These are phyloP conservation scores for Chrysanthemum makinoi DNA, from an alignment of 129 eudicot species.

Conservation along the genomic window DNA sequence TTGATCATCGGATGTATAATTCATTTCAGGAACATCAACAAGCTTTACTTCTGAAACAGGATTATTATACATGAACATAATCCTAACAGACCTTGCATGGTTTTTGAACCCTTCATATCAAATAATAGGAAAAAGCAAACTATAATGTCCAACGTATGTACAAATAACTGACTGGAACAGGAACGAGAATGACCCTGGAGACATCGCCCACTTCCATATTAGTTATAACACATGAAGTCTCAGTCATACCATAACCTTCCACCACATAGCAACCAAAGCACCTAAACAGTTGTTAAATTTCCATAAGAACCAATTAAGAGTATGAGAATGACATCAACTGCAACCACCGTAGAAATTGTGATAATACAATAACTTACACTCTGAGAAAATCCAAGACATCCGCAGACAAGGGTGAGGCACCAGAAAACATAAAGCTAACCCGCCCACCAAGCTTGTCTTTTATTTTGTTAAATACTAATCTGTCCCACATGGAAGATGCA, in stretches of 20 bases:
- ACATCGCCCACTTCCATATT: slow-evolving; percentile 48
- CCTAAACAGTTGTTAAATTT: slow-evolving; percentile 36
- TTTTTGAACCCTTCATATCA: background rate
- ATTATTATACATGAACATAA: background rate
- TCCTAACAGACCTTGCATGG: background rate
- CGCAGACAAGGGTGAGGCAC: slow-evolving; percentile 85
- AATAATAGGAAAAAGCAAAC: background rate
- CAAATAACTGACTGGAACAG: slow-evolving; percentile 62
- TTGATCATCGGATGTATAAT: slow-evolving; percentile 73
- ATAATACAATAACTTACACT: slow-evolving; percentile 52
- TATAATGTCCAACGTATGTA: background rate
- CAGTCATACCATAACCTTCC: slow-evolving; percentile 94
- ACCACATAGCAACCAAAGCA: slow-evolving; percentile 71
- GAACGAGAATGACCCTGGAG: slow-evolving; percentile 67
- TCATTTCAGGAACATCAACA: slow-evolving; percentile 94
- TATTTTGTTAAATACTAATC: slow-evolving; percentile 74
- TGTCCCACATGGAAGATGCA: slow-evolving; percentile 82
- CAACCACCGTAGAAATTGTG: background rate
- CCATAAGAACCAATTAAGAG: background rate
- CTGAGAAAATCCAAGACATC: slow-evolving; percentile 84
- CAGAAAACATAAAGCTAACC: slow-evolving; percentile 74
- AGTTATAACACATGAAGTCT: slow-evolving; percentile 64
- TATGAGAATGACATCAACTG: background rate
- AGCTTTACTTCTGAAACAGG: slow-evolving; percentile 71
- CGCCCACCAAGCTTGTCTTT: slow-evolving; percentile 82